A percentile compares a stretch with the other conserved stretches of the same genome.
phyloP scores from a whole-genome alignment of 2,329 filamentous ascomycete species.

The Aspergillus eucalypticola region DNA sequence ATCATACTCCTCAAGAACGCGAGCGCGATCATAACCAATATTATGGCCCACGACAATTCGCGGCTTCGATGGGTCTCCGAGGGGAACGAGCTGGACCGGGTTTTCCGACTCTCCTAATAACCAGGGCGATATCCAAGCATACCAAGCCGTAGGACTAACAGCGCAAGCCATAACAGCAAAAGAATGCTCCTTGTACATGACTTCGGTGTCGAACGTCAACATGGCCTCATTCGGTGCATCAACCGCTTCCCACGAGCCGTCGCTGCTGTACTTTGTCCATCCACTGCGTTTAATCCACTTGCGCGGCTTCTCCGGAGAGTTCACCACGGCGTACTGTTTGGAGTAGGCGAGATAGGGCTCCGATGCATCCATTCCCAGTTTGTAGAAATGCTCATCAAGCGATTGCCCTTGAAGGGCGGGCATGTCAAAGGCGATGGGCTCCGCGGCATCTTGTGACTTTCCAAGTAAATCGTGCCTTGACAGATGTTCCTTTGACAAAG shows the following conservation, averaged over 20 bases:
- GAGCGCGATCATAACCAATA: conserved; percentile 88
- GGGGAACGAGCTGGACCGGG: conserved; percentile 77
- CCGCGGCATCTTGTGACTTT: conserved; percentile 76
- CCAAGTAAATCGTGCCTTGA: conserved; percentile 81
- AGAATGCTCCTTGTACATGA: conserved; percentile 89
- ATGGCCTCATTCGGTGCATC: conserved; percentile 76
- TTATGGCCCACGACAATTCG: conserved; percentile 92
- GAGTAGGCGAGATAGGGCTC: conserved; percentile 79
- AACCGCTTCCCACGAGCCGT: conserved; percentile 71
- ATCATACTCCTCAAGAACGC: conserved; percentile 85
- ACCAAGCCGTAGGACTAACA: conserved; percentile 86
- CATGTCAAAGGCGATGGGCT: conserved; percentile 82
- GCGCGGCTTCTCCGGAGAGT: conserved; percentile 61
- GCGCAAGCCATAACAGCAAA: conserved; percentile 98
- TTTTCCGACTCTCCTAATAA: conserved; percentile 77
- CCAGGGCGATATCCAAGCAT: conserved; percentile 97
- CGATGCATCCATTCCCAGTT: conserved; percentile 79
- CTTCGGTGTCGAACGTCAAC: conserved; percentile 93
- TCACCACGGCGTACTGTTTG: conserved; percentile 68
- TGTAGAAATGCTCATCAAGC: conserved; percentile 92
- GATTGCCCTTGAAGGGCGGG: conserved; percentile 75
- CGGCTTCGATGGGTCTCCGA: conserved; percentile 72
- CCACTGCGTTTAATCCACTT: conserved; percentile 79
- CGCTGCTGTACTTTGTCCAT: conserved; percentile 87
- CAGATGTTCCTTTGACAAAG: conserved; percentile 80